Percentiles rank a stretch among this genome's conserved stretches.
These are phyloP conservation scores for Breviolum minutum DNA, from an alignment of 73 alveolate species.

Conservation along the genomic window DNA sequence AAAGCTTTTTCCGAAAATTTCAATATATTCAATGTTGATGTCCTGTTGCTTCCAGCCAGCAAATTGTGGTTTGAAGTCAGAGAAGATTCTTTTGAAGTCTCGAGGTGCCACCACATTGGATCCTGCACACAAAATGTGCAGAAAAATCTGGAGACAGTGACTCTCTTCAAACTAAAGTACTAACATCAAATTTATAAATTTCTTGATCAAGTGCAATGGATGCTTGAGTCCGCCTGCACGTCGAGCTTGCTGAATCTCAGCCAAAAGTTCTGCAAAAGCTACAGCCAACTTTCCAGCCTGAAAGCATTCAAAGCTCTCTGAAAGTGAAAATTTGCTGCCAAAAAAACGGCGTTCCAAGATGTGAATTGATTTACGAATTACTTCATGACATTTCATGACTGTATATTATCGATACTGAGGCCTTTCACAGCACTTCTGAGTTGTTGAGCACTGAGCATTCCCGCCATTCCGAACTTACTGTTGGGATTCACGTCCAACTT, in stretches of 20 bases:
- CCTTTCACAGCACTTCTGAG: background rate
- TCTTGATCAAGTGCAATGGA: no score
- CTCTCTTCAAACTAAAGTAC: no score
- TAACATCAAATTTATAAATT: no score
- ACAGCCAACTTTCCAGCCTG: constrained; percentile 74
- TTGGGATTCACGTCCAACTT: constrained; percentile 37
- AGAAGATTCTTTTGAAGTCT: constrained; percentile 57
- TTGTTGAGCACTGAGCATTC: background rate
- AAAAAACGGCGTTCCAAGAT: no score
- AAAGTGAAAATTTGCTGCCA: background rate
- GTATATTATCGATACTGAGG: background rate
- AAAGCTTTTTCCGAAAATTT: background rate
- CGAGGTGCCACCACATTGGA: constrained; percentile 56
- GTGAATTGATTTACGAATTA: no score
- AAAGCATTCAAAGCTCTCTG: background rate
- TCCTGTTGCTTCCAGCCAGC: constrained; percentile 81
- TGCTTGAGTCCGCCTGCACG: background rate
- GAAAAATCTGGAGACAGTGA: background rate
- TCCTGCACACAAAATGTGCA: background rate
- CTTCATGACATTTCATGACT: no score
- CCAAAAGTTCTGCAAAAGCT: constrained; percentile 67
- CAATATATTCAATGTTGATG: background rate
- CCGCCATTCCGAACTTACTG: constrained; percentile 50
- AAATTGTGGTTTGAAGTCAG: constrained; percentile 77
- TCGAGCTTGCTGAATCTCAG: constrained; percentile 35